These are phyloP conservation scores for Backusella sp. DNA, from an alignment of 192 early-diverging fungal species.

Conservation along the genomic window DNA sequence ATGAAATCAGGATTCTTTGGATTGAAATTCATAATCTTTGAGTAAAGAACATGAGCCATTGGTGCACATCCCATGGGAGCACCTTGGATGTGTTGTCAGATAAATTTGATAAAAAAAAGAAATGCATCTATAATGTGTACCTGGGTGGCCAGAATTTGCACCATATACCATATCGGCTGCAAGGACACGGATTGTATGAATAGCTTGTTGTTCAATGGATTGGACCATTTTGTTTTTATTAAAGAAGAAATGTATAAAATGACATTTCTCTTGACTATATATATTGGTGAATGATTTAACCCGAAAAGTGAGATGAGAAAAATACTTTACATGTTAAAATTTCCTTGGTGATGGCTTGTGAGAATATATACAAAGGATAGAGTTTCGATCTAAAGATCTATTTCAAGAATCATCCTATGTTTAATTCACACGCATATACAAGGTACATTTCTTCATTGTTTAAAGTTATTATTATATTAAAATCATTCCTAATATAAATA, in stretches of 20 bases:
- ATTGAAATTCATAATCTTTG: constrained; percentile 74
- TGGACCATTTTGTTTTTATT: background rate
- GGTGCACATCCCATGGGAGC: constrained; percentile 98
- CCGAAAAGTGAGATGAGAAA: too few species aligned
- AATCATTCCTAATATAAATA: too few species aligned
- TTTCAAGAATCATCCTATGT: too few species aligned
- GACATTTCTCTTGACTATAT: too few species aligned
- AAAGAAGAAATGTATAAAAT: background rate
- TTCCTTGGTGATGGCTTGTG: too few species aligned
- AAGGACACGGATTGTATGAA: constrained; percentile 90
- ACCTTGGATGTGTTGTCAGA: constrained; percentile 33
- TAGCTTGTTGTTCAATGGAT: constrained; percentile 17
- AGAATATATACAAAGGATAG: too few species aligned
- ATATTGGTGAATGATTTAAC: background rate
- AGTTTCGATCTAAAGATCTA: too few species aligned
- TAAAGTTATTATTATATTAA: too few species aligned
- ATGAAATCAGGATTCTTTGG: constrained; percentile 69
- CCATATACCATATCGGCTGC: constrained; percentile 87
- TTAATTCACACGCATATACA: too few species aligned
- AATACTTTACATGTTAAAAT: too few species aligned
- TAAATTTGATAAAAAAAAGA: too few species aligned
- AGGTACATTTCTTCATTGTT: too few species aligned
- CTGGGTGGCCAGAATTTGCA: constrained; percentile 93
- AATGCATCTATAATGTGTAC: constrained; percentile 14
- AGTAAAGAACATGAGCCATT: constrained; percentile 88